A percentile compares a stretch with the other conserved stretches of the same genome.
Evolutionary conservation across 306 rosid species (phyloP).

Genomic region (Quercus robur): DNA sequence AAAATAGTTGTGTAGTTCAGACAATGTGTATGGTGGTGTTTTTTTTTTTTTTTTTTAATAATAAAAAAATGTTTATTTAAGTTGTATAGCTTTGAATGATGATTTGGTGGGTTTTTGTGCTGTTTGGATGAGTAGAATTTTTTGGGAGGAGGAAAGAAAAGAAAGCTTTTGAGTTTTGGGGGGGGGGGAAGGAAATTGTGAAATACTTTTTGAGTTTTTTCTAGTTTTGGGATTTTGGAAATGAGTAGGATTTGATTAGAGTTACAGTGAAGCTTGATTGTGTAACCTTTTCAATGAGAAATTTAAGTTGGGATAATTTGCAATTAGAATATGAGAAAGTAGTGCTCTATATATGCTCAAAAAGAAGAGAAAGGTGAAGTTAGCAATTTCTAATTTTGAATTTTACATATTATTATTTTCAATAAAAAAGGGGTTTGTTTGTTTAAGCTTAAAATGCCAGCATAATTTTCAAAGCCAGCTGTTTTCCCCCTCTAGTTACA

Average conservation of each 20-base stretch:
- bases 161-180: background rate
- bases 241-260: too few species aligned
- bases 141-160: background rate
- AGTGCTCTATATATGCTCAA: background rate
- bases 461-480: too few species aligned
- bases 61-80: too few species aligned
- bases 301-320: background rate
- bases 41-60: too few species aligned
- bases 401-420: background rate
- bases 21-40: too few species aligned
- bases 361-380: background rate
- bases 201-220: too few species aligned
- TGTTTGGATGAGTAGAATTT: slow-evolving; percentile 4
- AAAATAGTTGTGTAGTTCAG: too few species aligned
- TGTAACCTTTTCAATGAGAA: too few species aligned
- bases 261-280: too few species aligned
- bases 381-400: background rate
- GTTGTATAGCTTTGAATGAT: background rate
- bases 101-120: background rate
- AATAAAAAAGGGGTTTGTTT: background rate
- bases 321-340: background rate
- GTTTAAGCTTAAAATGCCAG: too few species aligned
- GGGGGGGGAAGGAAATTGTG: background rate
- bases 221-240: too few species aligned
- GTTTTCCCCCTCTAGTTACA: too few species aligned